Percentiles rank a stretch among this genome's conserved stretches.
Conservation (phyloP, 352 stramenopile genomes). For the Phytophthora palmivora region DNA sequence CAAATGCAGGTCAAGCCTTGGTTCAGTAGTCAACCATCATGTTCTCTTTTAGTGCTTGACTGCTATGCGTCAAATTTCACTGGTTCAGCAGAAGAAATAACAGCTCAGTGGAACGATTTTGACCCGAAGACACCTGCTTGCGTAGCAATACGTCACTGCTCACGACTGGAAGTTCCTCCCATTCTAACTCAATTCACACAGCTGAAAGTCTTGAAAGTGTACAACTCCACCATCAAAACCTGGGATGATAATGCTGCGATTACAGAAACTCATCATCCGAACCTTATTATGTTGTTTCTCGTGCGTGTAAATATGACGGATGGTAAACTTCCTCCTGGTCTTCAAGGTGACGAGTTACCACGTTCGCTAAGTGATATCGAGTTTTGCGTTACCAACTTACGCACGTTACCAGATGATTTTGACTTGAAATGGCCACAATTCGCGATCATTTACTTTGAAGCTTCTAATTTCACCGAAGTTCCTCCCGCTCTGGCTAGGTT, state of each 20-base stretch:
- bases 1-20: slow-evolving; percentile 31
- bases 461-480: slow-evolving; percentile 14
- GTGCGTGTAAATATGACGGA: slow-evolving; percentile 36
- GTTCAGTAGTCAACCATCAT: slow-evolving; percentile 30
- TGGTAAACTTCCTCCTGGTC: slow-evolving; percentile 36
- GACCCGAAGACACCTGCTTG: slow-evolving; percentile 24
- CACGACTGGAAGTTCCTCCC: neutral
- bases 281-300: slow-evolving; percentile 41
- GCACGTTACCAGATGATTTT: slow-evolving; percentile 40
- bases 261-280: slow-evolving; percentile 28
- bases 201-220: slow-evolving; percentile 38
- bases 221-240: slow-evolving; percentile 37
- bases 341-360: slow-evolving; percentile 38
- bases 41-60: slow-evolving; percentile 37
- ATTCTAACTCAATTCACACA: slow-evolving; percentile 35
- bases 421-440: slow-evolving; percentile 35
- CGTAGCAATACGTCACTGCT: slow-evolving; percentile 36
- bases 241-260: slow-evolving; percentile 37
- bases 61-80: slow-evolving; percentile 24
- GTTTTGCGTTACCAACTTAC: slow-evolving; percentile 40
- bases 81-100: slow-evolving; percentile 5
- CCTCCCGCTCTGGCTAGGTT: slow-evolving; percentile 12
- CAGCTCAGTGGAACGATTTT: slow-evolving; percentile 17
- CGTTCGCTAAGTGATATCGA: slow-evolving; percentile 36
- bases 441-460: slow-evolving; percentile 13